Percentiles rank a stretch among this genome's conserved stretches.
phyloP scores from a whole-genome alignment of 2,329 filamentous ascomycete species.

The Cytospora schulzeri region DNA sequence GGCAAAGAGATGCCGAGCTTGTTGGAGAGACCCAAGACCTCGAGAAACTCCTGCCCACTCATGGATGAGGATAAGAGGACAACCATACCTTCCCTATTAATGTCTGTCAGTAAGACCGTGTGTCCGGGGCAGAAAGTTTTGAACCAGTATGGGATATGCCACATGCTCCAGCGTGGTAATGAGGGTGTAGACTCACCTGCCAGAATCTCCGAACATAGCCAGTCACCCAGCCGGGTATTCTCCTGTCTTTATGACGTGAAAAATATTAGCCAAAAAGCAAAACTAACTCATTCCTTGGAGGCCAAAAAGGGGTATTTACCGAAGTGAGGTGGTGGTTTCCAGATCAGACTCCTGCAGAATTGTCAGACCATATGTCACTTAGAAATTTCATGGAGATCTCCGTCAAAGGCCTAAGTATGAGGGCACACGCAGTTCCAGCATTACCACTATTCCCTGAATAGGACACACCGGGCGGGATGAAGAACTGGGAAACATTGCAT shows the following conservation, averaged over 20 bases:
- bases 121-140: background rate
- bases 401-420: background rate
- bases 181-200: constrained; percentile 68
- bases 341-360: constrained; percentile 78
- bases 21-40: background rate
- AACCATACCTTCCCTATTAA: constrained; percentile 36
- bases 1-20: background rate
- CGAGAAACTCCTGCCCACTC: background rate
- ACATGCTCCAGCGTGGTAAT: background rate
- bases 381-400: background rate
- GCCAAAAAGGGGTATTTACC: constrained; percentile 56
- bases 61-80: background rate
- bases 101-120: constrained; percentile 20
- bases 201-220: constrained; percentile 96
- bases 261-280: constrained; percentile 1
- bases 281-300: background rate
- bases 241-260: constrained; percentile 64
- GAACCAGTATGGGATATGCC: background rate
- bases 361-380: constrained; percentile 16
- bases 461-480: background rate
- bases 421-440: background rate
- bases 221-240: constrained; percentile 86
- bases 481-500: constrained; percentile 17
- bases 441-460: background rate
- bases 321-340: constrained; percentile 96